phyloP scores from a whole-genome alignment of 257 asterid species.

The Nicotiana tomentosiformis region DNA sequence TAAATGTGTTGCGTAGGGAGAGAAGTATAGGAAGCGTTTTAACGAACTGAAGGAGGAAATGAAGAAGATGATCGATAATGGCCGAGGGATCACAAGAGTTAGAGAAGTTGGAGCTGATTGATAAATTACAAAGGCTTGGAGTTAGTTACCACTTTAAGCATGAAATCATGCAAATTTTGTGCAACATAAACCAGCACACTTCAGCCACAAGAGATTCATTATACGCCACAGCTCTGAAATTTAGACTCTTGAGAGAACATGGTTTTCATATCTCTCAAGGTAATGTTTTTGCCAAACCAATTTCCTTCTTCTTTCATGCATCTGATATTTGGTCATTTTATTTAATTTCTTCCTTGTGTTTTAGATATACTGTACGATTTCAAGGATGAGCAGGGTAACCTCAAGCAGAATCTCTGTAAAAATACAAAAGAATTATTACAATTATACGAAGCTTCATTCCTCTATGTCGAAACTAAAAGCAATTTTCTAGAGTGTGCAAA shows the following conservation, averaged over 20 bases:
- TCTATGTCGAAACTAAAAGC: constrained; percentile 11
- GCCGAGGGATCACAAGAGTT: too few species aligned
- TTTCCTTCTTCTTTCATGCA: too few species aligned
- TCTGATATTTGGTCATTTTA: not conserved
- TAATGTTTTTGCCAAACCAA: not conserved
- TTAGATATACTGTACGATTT: constrained; percentile 26
- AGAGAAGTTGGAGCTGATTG: too few species aligned
- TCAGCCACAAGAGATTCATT: not conserved
- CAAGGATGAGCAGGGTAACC: constrained; percentile 20
- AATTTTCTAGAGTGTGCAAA: not conserved
- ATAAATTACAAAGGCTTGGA: too few species aligned
- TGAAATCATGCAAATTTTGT: not conserved
- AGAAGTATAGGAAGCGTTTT: not conserved
- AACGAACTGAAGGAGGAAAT: too few species aligned
- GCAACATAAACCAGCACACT: not conserved
- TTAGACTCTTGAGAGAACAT: constrained; percentile 23
- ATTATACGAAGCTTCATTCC: constrained; percentile 33
- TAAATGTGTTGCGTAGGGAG: not conserved
- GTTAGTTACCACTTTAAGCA: too few species aligned
- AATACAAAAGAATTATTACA: constrained; percentile 20
- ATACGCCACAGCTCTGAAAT: constrained; percentile 16
- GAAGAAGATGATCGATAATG: too few species aligned
- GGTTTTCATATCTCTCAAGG: constrained; percentile 15
- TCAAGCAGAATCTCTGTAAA: not conserved
- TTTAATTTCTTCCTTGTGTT: not conserved